Evolutionary conservation across 1,284 basidiomycete genomes (phyloP).

Genomic region (Cutaneotrichosporon sp.): DNA sequence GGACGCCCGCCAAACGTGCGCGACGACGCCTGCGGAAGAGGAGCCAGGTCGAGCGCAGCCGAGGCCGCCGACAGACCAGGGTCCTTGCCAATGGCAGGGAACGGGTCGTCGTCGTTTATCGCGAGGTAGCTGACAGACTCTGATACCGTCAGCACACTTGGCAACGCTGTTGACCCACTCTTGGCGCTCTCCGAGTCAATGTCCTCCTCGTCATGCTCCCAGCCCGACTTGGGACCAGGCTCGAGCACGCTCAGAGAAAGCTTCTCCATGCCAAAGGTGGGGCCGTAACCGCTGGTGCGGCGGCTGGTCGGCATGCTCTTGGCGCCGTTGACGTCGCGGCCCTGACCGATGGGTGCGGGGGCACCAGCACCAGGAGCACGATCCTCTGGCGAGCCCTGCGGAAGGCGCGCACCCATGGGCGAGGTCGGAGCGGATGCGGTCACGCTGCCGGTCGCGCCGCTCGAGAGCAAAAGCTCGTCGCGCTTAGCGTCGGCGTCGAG

Average conservation of each 20-base stretch:
- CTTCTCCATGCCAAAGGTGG: constrained; percentile 48
- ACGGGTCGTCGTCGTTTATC: constrained; percentile 89
- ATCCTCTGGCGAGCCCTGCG: constrained; percentile 8
- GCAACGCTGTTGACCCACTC: constrained; percentile 25
- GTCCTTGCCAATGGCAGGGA: constrained; percentile 51
- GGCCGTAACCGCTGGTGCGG: constrained; percentile 42
- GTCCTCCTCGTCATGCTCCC: constrained; percentile 41
- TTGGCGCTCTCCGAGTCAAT: constrained; percentile 45
- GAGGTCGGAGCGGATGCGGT: constrained; percentile 41
- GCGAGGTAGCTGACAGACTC: constrained; percentile 87
- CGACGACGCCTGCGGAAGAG: constrained; percentile 73
- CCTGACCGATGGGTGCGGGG: constrained; percentile 31
- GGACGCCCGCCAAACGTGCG: constrained; percentile 58
- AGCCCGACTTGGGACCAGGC: constrained; percentile 14
- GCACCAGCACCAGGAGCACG: constrained; percentile 19
- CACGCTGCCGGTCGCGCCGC: constrained; percentile 21
- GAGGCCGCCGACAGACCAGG: constrained; percentile 76
- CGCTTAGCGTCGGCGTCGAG: constrained; percentile 84
- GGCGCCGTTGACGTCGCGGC: constrained; percentile 42
- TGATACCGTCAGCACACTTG: not conserved
- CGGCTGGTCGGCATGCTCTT: constrained; percentile 48
- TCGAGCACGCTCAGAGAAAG: constrained; percentile 46
- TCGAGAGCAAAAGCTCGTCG: constrained; percentile 57
- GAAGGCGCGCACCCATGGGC: constrained; percentile 21
- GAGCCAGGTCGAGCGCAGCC: constrained; percentile 85